Conservation (phyloP, 345 rosid genomes). For the Lagerstroemia speciosa region DNA sequence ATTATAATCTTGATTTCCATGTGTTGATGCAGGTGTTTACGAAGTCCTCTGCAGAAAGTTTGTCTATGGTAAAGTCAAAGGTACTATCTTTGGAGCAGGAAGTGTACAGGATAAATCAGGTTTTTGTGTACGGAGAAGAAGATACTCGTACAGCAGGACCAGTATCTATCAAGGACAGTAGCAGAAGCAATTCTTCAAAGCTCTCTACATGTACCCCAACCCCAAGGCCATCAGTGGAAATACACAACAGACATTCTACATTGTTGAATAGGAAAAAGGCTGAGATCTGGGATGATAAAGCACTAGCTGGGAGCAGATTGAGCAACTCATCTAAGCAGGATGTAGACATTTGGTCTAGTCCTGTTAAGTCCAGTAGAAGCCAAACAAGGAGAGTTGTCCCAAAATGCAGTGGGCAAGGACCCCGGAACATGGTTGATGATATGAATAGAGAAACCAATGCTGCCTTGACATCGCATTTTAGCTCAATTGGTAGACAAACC, state of each 20-base stretch:
- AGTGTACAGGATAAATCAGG: constrained; percentile 44
- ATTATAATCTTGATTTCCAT: background rate
- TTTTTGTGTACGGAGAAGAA: constrained; percentile 25
- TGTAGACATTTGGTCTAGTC: constrained; percentile 31
- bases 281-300: constrained; percentile 45
- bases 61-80: constrained; percentile 64
- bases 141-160: constrained; percentile 34
- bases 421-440: constrained; percentile 17
- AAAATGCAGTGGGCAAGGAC: constrained; percentile 32
- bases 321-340: constrained; percentile 33
- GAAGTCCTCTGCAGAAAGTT: constrained; percentile 49
- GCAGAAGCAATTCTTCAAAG: constrained; percentile 47
- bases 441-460: constrained; percentile 28
- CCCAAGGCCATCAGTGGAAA: constrained; percentile 56
- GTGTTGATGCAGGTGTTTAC: constrained; percentile 47
- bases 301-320: constrained; percentile 37
- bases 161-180: constrained; percentile 39
- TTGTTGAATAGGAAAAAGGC: constrained; percentile 34
- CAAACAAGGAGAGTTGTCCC: constrained; percentile 33
- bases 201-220: constrained; percentile 64
- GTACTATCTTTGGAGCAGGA: constrained; percentile 65
- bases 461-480: constrained; percentile 22
- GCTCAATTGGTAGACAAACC: constrained; percentile 26
- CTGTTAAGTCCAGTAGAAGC: constrained; percentile 27
- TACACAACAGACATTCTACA: constrained; percentile 39